Evolutionary conservation across 768 basidiomycete species (phyloP).

Genomic region (Suillus subalutaceus): DNA sequence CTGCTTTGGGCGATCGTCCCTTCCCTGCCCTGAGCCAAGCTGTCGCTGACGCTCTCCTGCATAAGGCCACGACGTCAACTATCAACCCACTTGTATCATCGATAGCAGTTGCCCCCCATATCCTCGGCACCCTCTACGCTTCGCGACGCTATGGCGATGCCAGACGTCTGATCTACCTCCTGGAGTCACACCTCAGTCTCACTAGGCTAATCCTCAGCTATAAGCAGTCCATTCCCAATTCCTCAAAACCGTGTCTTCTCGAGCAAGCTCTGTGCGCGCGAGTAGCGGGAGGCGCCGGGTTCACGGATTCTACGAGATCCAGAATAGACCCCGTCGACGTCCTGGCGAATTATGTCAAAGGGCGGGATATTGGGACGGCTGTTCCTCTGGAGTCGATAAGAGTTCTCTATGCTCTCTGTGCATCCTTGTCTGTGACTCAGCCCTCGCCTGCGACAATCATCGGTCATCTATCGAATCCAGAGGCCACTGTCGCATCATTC

Average conservation of each 20-base stretch:
- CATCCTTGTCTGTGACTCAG: constrained; percentile 61
- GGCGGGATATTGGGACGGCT: constrained; percentile 57
- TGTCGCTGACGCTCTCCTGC: constrained; percentile 71
- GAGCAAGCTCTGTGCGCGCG: constrained; percentile 78
- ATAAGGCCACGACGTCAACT: constrained; percentile 75
- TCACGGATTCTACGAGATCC: constrained; percentile 46
- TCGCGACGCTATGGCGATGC: constrained; percentile 73
- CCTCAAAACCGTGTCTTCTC: constrained; percentile 60
- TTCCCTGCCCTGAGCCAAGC: constrained; percentile 63
- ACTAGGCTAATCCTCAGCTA: constrained; percentile 63
- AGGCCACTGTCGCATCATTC: constrained; percentile 64
- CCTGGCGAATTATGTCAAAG: constrained; percentile 66
- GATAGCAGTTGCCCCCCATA: constrained; percentile 61
- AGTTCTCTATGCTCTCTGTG: constrained; percentile 46
- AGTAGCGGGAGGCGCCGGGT: constrained; percentile 49
- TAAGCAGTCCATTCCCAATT: constrained; percentile 53
- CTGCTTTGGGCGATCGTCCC: constrained; percentile 53
- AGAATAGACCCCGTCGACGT: constrained; percentile 77
- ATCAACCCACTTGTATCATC: constrained; percentile 79
- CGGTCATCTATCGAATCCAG: constrained; percentile 77
- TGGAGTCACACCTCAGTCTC: constrained; percentile 68
- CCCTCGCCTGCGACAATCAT: constrained; percentile 74
- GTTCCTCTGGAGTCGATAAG: constrained; percentile 70
- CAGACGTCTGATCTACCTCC: constrained; percentile 63
- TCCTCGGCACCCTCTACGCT: constrained; percentile 60